A percentile compares a stretch with the other conserved stretches of the same genome.
phyloP scores from a whole-genome alignment of 2,329 filamentous ascomycete genomes.

The Arthrobotrys pseudoclavata region DNA sequence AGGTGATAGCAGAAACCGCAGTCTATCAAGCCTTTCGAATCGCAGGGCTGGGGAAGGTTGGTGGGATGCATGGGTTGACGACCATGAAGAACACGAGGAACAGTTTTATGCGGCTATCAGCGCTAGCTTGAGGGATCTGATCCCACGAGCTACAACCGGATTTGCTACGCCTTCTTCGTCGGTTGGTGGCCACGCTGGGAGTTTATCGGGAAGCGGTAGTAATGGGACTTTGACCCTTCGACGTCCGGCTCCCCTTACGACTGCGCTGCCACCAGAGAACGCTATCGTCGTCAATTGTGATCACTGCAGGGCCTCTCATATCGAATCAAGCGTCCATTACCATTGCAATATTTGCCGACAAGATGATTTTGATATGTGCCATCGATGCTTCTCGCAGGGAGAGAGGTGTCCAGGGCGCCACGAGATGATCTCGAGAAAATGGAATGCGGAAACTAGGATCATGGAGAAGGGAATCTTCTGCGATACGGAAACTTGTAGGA shows the following conservation, averaged over 20 bases:
- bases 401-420: constrained; percentile 23
- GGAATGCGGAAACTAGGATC: background rate
- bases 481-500: constrained; percentile 32
- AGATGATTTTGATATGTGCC: constrained; percentile 53
- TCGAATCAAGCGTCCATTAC: constrained; percentile 45
- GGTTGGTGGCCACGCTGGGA: constrained; percentile 34
- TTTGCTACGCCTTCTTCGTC: constrained; percentile 33
- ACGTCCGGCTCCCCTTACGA: constrained; percentile 9
- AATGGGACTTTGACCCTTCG: constrained; percentile 7
- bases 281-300: constrained; percentile 42
- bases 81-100: constrained; percentile 39
- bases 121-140: constrained; percentile 47
- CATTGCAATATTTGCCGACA: constrained; percentile 47
- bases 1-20: constrained; percentile 39
- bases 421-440: constrained; percentile 41
- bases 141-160: constrained; percentile 40
- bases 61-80: constrained; percentile 51
- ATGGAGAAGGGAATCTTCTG: constrained; percentile 61
- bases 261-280: background rate
- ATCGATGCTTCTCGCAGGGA: constrained; percentile 20
- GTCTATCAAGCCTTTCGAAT: constrained; percentile 40
- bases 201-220: constrained; percentile 32
- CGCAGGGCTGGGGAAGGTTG: constrained; percentile 52
- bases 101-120: constrained; percentile 53
- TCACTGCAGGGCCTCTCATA: constrained; percentile 16